Base-by-base conservation (phyloP, 805 yeast species). In the Candida ulmi region DNA sequence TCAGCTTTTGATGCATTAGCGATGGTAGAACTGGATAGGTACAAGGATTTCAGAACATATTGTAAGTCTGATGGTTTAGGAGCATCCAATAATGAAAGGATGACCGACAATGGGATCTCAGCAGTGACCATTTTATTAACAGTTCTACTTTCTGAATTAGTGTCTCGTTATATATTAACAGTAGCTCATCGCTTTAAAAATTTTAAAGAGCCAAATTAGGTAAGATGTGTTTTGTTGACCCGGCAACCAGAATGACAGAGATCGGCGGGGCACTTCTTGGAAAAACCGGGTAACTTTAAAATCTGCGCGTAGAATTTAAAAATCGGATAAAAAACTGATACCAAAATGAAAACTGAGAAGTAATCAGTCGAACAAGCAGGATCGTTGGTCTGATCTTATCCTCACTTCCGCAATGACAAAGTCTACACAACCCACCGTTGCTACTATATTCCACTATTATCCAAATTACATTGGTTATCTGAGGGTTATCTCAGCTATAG, bases 381-480 rank as follows among this genome's bases (percentile, higher is more conserved):
- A n/a, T n/a, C n/a, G n/a, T n/a, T 21, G 24, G 6, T 21, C 9
- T 21, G 24, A 21, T 21, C 9, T 21, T 6, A 21, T 6, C 24
- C 9, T 21, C 9, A 6, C 9, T 9, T 21, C 9, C 24, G 11
- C 24, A 7, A 3, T 23, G 17, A 17, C 28, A 30, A 16, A 27
- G 48, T 8, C 39, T 39, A 28, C 25, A 9, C 40, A 40, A 24
- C 33, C 64, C 31, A 70, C 83, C 12, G 60, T 75, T 3, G 52
- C 59, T 23, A 77, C 80, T 46, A 79, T 91, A 38, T 78, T 86
- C 61, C 66, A 80, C 48, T 93, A 78, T 62, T 81, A 91, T 38
- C 99, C 99, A 11, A 93, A 93, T 61, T 68, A 86, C 50, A 91
- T 93, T 50, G 99, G 99, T 3, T 88, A 87, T 60, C 57, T 81